Conservation (phyloP, 208 protist species). For the Wallacemonas sp. region DNA sequence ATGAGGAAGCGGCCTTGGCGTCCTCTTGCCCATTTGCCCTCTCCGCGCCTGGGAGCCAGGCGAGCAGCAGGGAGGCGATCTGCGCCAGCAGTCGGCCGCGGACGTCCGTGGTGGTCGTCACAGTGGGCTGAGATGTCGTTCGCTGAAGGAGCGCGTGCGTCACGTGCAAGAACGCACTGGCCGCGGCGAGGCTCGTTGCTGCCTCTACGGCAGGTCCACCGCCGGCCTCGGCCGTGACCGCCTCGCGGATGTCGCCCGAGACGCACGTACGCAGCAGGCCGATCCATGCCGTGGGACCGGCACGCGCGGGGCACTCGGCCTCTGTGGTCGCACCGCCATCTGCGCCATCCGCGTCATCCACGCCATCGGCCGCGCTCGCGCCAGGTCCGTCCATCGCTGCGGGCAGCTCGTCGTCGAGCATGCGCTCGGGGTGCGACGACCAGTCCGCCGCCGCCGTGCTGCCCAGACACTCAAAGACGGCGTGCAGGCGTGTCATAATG, state of each 20-base stretch:
- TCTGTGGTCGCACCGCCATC: neutral
- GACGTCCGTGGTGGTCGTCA: neutral
- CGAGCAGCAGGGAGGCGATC: neutral
- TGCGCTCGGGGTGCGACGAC: neutral
- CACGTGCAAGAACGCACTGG: constrained; percentile 34
- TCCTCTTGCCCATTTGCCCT: too few species aligned
- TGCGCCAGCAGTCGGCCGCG: neutral
- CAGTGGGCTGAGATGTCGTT: neutral
- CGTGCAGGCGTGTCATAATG: constrained; percentile 47
- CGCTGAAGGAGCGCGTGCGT: constrained; percentile 8
- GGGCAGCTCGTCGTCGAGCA: neutral
- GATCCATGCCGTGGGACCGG: neutral
- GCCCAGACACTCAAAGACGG: constrained; percentile 49
- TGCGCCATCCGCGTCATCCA: constrained; percentile 1
- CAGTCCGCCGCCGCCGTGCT: constrained; percentile 19
- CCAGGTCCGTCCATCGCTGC: constrained; percentile 26
- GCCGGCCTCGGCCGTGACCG: neutral
- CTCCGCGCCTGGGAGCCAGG: constrained; percentile 7
- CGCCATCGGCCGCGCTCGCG: constrained; percentile 22
- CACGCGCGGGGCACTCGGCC: too few species aligned
- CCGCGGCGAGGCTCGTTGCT: constrained; percentile 22
- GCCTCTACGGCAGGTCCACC: constrained; percentile 12
- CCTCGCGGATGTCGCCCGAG: neutral
- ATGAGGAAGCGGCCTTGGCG: too few species aligned
- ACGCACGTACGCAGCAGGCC: constrained; percentile 6